Percentiles rank a stretch among this genome's conserved stretches.
phyloP scores from a whole-genome alignment of 768 basidiomycete species.

The Kwoniella pini region DNA sequence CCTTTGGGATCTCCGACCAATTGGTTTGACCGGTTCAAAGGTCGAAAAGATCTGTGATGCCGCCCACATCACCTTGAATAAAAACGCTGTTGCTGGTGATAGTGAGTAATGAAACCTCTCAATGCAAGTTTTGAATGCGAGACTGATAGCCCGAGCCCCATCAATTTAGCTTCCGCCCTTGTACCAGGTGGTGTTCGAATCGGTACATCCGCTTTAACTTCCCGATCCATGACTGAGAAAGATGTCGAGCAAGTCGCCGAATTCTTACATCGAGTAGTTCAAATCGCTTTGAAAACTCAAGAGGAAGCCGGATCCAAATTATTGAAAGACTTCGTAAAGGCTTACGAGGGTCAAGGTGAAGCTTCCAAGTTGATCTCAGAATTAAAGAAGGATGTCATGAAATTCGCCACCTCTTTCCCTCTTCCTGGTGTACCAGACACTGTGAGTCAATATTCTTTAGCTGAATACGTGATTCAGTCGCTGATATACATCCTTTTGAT shows the following conservation, averaged over 20 bases:
- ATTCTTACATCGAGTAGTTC: constrained; percentile 92
- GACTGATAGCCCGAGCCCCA: too few species aligned
- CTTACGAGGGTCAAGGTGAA: constrained; percentile 57
- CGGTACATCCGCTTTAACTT: constrained; percentile 90
- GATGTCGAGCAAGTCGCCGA: constrained; percentile 84
- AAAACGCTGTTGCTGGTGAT: constrained; percentile 97
- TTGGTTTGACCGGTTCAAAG: constrained; percentile 95
- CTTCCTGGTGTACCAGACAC: constrained; percentile 76
- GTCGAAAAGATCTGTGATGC: constrained; percentile 98
- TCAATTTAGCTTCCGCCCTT: constrained; percentile 68
- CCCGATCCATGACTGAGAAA: constrained; percentile 84
- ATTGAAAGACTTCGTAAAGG: constrained; percentile 90
- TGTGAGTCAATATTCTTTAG: constrained; percentile 29
- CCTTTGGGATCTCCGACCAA: constrained; percentile 94
- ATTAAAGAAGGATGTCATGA: constrained; percentile 73
- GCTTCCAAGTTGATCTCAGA: constrained; percentile 71
- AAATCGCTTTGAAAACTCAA: constrained; percentile 83
- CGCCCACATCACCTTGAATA: constrained; percentile 79
- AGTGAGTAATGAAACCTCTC: constrained; percentile 50
- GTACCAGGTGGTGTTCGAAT: constrained; percentile 96
- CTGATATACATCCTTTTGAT: not conserved
- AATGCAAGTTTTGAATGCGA: too few species aligned
- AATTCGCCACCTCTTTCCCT: constrained; percentile 85
- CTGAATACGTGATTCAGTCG: not conserved
- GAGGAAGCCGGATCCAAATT: constrained; percentile 93